Evolutionary conservation across 371 early-diverging fungal genomes (phyloP).

Genomic region (Ordospora pajunii): DNA sequence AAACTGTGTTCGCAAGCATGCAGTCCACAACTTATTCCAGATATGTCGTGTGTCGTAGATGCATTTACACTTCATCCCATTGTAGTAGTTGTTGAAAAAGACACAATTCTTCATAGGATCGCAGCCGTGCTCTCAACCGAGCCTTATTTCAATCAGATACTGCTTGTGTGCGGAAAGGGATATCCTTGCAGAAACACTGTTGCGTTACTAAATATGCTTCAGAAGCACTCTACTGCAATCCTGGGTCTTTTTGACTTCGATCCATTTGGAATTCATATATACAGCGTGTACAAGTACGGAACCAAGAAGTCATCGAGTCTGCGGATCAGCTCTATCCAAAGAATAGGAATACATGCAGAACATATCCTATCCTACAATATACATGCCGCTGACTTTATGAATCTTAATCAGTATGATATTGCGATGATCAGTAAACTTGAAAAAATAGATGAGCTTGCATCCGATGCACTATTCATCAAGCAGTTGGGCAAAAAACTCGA

Average conservation of each 20-base stretch:
- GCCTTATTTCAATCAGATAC: neutral
- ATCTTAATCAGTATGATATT: conserved; percentile 9
- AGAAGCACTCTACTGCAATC: conserved; percentile 9
- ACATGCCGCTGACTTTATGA: neutral
- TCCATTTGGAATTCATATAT: conserved; percentile 59
- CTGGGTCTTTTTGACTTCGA: conserved; percentile 60
- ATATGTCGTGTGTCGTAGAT: conserved; percentile 24
- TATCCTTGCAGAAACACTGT: conserved; percentile 60
- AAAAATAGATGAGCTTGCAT: neutral
- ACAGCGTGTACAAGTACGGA: conserved; percentile 41
- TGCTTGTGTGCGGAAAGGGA: conserved; percentile 59
- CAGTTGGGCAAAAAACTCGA: conserved; percentile 28
- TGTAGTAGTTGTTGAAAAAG: conserved; percentile 60
- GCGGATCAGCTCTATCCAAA: neutral
- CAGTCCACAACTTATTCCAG: conserved; percentile 51
- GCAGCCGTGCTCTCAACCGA: neutral
- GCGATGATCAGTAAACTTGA: conserved; percentile 6
- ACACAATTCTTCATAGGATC: conserved; percentile 48
- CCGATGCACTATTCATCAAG: conserved; percentile 27
- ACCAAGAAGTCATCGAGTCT: conserved; percentile 24
- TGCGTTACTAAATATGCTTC: conserved; percentile 36
- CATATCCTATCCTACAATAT: conserved; percentile 32
- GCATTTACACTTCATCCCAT: neutral
- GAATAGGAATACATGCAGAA: conserved; percentile 45
- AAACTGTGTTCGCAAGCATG: neutral